Evolutionary conservation across 768 basidiomycete genomes (phyloP), one percentile per base, ranked within the genome.

Genomic region (Phanerodontia chrysosporium): DNA sequence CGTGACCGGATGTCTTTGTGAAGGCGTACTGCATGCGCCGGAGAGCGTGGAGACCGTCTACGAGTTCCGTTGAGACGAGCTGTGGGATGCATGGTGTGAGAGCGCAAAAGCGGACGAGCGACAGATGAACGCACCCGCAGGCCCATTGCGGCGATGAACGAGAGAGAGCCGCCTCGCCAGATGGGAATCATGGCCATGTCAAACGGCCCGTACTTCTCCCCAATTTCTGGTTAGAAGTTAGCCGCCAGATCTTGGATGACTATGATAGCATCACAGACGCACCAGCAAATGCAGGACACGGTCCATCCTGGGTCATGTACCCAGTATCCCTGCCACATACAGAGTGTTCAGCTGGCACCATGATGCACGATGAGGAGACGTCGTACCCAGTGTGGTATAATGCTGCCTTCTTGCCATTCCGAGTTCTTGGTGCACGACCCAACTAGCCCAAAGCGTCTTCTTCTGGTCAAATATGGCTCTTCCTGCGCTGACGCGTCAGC

Each of bases 161-260:
- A 72, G 13, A 78, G 67, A 14, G 75, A 67, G 16, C 75, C 77
- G 21, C 78, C 78, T 10, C 76, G 71, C 78, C 78, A 78, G 29
- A 78, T 77, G 14, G 78, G 78, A 1, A 78, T 63, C 66, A 78
- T 73, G 2, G 76, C 72, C 18, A 78, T 59, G 63, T 77, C 74
- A 44, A 78, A 72, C 1, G 77, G 78, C 0, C 75, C 75, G 30
- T 70, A 73, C 57, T 67, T 68, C 7, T 68, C 55, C 1, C 78
- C 78, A 44, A 78, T 75, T 58, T 78, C 76, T 74, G n/a, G 48
- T 45, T 22, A 49, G 27, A 16, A 30, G 42, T 14, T n/a, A 18
- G n/a, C 42, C 9, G 22, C 27, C 51, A 22, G 7, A 32, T 1
- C 21, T n/a, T n/a, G n/a, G n/a, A n/a, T 35, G 32, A 6, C 32